Percentiles rank a stretch among this genome's conserved stretches.
phyloP scores from a whole-genome alignment of 2,329 filamentous ascomycete genomes.

The Cadophora sp. region DNA sequence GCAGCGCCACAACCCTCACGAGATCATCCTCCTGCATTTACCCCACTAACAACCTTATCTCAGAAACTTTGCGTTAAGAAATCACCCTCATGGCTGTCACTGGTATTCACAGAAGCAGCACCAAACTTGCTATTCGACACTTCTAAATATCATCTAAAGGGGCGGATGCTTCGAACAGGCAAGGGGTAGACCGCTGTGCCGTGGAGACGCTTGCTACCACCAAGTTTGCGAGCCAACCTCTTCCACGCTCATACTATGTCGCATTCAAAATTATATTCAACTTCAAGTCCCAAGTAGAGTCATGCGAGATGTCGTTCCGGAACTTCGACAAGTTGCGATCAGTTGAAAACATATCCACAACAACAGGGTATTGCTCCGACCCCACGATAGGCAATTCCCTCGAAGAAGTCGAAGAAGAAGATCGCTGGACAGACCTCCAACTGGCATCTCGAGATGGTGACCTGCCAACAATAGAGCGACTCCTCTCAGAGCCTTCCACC shows the following conservation, averaged over 20 bases:
- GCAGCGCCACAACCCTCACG: neutral
- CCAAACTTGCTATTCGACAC: neutral
- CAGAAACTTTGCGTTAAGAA: neutral
- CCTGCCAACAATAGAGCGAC: conserved; percentile 1
- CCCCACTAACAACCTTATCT: neutral
- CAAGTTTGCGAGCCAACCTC: neutral
- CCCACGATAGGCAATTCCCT: neutral
- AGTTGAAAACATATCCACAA: conserved; percentile 14
- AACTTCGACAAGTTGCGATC: conserved; percentile 6
- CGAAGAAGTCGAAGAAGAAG: conserved; percentile 10
- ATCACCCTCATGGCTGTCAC: neutral
- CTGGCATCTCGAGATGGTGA: conserved; percentile 1
- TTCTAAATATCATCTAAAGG: neutral
- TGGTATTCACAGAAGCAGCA: neutral
- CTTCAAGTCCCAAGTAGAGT: neutral
- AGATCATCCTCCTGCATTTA: neutral
- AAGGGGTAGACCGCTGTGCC: neutral
- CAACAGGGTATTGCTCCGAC: conserved; percentile 15
- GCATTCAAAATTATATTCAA: neutral
- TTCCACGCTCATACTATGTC: neutral
- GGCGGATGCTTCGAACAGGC: neutral
- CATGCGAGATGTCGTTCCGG: neutral
- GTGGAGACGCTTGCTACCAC: neutral
- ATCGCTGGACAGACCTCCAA: conserved; percentile 10
- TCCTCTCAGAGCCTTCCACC: conserved; percentile 1